Conservation (phyloP, 257 asterid species). For the Solanum infundibuliforme region DNA sequence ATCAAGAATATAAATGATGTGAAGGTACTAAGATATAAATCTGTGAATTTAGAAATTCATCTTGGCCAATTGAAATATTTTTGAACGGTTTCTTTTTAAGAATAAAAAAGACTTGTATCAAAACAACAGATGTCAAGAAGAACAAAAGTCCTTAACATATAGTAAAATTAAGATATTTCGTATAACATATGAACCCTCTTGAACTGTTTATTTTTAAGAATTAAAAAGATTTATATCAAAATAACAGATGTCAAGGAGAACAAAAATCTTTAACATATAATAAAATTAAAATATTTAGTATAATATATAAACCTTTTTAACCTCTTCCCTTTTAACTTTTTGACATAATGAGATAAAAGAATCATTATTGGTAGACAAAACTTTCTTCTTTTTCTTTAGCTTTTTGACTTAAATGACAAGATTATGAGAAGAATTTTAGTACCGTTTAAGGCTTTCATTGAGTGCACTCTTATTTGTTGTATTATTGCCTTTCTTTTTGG, state of each 20-base stretch:
- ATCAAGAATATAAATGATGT: not conserved
- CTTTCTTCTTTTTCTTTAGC: not conserved
- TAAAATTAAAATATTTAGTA: no score
- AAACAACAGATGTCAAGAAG: no score
- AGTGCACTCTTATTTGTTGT: constrained; percentile 21
- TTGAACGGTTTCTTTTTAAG: no score
- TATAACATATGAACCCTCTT: not conserved
- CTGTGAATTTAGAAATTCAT: no score
- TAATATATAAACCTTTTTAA: not conserved
- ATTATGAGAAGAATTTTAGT: not conserved
- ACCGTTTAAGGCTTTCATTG: constrained; percentile 70
- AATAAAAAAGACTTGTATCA: rapidly evolving
- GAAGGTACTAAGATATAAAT: no score
- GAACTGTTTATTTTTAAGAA: no score
- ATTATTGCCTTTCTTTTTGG: constrained; percentile 6
- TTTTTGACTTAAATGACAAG: not conserved
- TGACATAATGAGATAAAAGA: not conserved
- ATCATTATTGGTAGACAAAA: not conserved
- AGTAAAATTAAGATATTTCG: not conserved
- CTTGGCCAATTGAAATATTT: no score
- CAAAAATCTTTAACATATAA: no score
- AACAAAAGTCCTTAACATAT: no score
- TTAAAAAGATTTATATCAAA: no score
- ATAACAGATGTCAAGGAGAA: no score
- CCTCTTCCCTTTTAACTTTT: not conserved